These are phyloP conservation scores for Aspergillus aculeatinus DNA, from an alignment of 2,329 filamentous ascomycete species.

Conservation along the genomic window DNA sequence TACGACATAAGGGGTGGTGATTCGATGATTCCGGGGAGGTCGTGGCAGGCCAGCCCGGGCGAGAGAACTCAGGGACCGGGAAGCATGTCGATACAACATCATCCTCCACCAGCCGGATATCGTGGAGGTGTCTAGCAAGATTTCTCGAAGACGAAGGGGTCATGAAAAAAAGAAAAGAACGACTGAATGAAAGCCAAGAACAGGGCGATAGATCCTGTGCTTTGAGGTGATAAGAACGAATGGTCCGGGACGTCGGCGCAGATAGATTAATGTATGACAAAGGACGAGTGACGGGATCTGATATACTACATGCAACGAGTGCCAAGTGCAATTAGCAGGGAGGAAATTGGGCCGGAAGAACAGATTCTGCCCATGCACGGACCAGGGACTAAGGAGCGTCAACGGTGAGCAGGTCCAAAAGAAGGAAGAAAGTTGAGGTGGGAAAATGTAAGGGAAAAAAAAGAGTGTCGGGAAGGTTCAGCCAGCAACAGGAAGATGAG, in stretches of 20 bases:
- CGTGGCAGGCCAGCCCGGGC: constrained; percentile 20
- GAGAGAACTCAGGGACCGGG: constrained; percentile 21
- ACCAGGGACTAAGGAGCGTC: constrained; percentile 5
- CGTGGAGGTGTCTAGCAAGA: neutral
- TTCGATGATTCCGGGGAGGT: constrained; percentile 13
- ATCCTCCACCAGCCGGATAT: constrained; percentile 14
- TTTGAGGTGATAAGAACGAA: neutral
- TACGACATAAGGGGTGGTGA: constrained; percentile 15
- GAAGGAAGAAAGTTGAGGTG: constrained; percentile 16
- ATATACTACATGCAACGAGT: neutral
- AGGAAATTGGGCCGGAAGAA: neutral
- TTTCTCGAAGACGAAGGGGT: neutral
- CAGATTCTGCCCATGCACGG: neutral
- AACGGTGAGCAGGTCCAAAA: constrained; percentile 16
- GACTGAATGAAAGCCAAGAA: neutral
- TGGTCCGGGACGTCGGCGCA: constrained; percentile 1
- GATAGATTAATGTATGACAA: neutral
- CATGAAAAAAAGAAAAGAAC: neutral
- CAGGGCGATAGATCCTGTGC: neutral
- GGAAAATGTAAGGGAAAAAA: constrained; percentile 9
- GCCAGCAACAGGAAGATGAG: neutral
- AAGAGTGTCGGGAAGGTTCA: constrained; percentile 1
- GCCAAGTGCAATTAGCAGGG: neutral
- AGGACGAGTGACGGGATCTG: neutral
- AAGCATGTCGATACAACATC: constrained; percentile 27